Percentiles rank a stretch among this genome's conserved stretches.
These are phyloP conservation scores for Quercus robur DNA, from an alignment of 306 rosid species.

Conservation along the genomic window DNA sequence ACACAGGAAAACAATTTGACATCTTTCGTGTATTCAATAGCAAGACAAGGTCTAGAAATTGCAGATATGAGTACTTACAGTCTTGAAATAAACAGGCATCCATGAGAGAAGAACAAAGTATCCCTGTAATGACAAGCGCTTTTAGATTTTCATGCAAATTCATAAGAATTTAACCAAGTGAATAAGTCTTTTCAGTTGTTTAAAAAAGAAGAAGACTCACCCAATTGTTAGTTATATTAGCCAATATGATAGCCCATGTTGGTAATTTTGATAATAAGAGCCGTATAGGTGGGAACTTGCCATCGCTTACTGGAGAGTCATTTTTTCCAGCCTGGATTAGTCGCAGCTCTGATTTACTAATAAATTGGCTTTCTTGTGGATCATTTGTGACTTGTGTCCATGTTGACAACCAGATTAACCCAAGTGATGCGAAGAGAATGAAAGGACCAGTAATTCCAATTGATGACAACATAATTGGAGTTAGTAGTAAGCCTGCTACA, in stretches of 20 bases:
- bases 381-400: constrained; percentile 68
- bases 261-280: constrained; percentile 79
- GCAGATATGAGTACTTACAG: constrained; percentile 48
- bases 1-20: background rate
- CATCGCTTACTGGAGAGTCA: constrained; percentile 22
- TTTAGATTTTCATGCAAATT: constrained; percentile 15
- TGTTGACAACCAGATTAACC: constrained; percentile 62
- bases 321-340: constrained; percentile 75
- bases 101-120: constrained; percentile 98
- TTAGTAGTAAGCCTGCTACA: constrained; percentile 72
- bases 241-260: constrained; percentile 81
- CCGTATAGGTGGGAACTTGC: constrained; percentile 51
- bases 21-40: background rate
- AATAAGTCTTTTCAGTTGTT: background rate
- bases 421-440: constrained; percentile 69
- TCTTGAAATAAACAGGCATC: constrained; percentile 98
- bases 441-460: constrained; percentile 81
- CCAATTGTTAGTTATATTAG: constrained; percentile 91
- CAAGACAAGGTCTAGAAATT: background rate
- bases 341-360: constrained; percentile 58
- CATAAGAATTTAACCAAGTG: background rate
- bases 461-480: constrained; percentile 78
- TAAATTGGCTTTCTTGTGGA: constrained; percentile 56
- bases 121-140: constrained; percentile 53
- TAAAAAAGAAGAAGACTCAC: constrained; percentile 43